phyloP scores from a whole-genome alignment of 75 land plant species.

The Picea glauca region DNA sequence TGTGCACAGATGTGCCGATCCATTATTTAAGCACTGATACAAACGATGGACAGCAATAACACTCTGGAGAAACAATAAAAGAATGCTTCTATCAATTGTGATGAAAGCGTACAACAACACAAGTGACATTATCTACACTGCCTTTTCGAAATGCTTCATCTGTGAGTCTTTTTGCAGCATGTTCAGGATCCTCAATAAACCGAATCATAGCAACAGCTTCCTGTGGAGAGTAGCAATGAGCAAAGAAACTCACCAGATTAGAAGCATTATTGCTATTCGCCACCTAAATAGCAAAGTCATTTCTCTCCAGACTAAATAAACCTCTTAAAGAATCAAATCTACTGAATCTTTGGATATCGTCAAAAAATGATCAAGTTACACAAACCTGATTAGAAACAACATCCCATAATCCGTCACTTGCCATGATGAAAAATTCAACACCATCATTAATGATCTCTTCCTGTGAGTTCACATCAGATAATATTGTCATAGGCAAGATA shows the following conservation, averaged over 20 bases:
- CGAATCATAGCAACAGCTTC: conserved; percentile 70
- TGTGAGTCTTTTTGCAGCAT: conserved; percentile 65
- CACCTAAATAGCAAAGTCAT: not conserved
- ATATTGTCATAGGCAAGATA: not conserved
- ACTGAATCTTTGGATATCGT: too few relatives aligned
- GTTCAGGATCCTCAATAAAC: conserved; percentile 56
- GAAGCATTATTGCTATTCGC: not conserved
- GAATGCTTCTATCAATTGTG: conserved; percentile 2
- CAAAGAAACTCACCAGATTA: not conserved
- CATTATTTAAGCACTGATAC: conserved; percentile 2
- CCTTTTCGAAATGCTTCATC: conserved; percentile 72
- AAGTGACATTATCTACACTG: conserved; percentile 74
- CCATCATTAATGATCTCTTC: conserved; percentile 71
- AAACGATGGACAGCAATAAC: conserved; percentile 1
- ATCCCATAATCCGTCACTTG: conserved; percentile 99
- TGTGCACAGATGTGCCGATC: not conserved
- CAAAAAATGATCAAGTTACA: not conserved
- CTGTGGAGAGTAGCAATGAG: conserved; percentile 18
- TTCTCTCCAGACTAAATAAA: not conserved
- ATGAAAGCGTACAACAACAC: conserved; percentile 67
- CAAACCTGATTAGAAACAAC: conserved; percentile 88
- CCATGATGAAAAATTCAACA: conserved; percentile 86
- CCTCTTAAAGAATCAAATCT: not conserved
- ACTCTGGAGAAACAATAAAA: not conserved
- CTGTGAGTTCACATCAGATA: conserved; percentile 27